Evolutionary conservation across 2,329 filamentous ascomycete species (phyloP).

Genomic region (Myriosclerotinia duriaeana): DNA sequence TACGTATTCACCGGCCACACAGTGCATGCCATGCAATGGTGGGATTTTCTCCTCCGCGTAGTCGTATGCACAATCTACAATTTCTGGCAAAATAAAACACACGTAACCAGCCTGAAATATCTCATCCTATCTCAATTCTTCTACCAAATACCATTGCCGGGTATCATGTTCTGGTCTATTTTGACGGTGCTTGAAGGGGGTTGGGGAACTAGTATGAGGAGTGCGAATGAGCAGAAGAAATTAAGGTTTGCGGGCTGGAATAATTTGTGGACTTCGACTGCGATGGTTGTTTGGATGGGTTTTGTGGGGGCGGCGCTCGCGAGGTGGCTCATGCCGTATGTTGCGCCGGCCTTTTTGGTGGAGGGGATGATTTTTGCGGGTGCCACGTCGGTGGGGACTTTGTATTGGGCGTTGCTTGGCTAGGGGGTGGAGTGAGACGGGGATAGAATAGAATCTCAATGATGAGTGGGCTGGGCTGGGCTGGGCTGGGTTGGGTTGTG

Average conservation of each 20-base stretch:
- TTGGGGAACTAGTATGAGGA: slow-evolving; percentile 43
- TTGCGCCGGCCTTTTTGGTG: slow-evolving; percentile 24
- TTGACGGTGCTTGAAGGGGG: slow-evolving; percentile 41
- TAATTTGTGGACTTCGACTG: slow-evolving; percentile 27
- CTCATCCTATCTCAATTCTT: slow-evolving; percentile 32
- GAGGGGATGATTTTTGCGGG: slow-evolving; percentile 24
- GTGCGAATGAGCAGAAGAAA: slow-evolving; percentile 36
- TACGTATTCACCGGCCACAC: slow-evolving; percentile 39
- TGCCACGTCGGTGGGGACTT: slow-evolving; percentile 16
- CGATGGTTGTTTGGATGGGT: slow-evolving; percentile 28
- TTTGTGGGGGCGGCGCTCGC: slow-evolving; percentile 27
- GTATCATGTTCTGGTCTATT: slow-evolving; percentile 42
- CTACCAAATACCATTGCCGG: slow-evolving; percentile 42
- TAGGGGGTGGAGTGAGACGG: neutral
- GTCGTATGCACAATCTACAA: slow-evolving; percentile 40
- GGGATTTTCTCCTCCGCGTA: slow-evolving; percentile 39
- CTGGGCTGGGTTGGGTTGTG: too few species aligned
- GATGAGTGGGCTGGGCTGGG: too few species aligned
- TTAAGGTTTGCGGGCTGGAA: slow-evolving; percentile 23
- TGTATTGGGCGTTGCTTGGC: slow-evolving; percentile 24
- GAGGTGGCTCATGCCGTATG: slow-evolving; percentile 14
- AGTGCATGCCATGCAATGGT: slow-evolving; percentile 37
- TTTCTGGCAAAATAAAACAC: slow-evolving; percentile 37
- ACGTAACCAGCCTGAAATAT: slow-evolving; percentile 35
- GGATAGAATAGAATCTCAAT: neutral